phyloP scores from a whole-genome alignment of 2,329 filamentous ascomycete genomes.

The Monosporascus sp. region DNA sequence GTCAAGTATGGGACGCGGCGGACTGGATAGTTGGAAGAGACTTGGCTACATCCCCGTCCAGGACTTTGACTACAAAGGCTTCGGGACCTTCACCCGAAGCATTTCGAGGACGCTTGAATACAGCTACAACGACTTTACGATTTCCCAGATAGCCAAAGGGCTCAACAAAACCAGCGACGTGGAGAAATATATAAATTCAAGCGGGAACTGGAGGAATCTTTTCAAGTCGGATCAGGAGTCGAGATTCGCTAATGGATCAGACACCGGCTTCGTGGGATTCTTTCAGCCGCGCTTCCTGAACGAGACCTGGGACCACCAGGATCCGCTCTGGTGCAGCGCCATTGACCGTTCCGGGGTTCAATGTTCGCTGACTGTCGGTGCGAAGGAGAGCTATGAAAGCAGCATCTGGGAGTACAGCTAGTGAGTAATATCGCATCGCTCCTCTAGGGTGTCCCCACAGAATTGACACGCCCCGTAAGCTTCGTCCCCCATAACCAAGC shows the following conservation, averaged over 20 bases:
- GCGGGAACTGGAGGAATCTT: slow-evolving; percentile 64
- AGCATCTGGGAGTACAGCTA: slow-evolving; percentile 71
- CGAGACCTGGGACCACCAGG: slow-evolving; percentile 62
- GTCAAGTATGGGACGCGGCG: slow-evolving; percentile 66
- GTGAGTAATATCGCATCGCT: slow-evolving; percentile 29
- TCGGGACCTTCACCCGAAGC: slow-evolving; percentile 65
- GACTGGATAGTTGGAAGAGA: slow-evolving; percentile 65
- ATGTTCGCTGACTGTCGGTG: slow-evolving; percentile 57
- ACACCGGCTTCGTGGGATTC: slow-evolving; percentile 66
- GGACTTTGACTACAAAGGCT: slow-evolving; percentile 61
- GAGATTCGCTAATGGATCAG: slow-evolving; percentile 42
- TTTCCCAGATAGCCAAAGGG: slow-evolving; percentile 55
- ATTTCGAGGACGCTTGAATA: slow-evolving; percentile 74
- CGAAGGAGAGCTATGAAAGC: slow-evolving; percentile 67
- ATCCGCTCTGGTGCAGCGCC: slow-evolving; percentile 60
- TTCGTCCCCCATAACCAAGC: slow-evolving; percentile 52
- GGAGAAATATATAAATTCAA: slow-evolving; percentile 54
- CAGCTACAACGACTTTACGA: slow-evolving; percentile 71
- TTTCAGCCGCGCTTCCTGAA: slow-evolving; percentile 66
- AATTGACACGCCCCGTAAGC: slow-evolving; percentile 15
- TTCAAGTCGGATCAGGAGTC: slow-evolving; percentile 58
- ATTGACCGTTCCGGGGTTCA: slow-evolving; percentile 47
- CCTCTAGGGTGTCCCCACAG: background rate
- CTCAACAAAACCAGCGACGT: slow-evolving; percentile 51
- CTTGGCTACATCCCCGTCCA: slow-evolving; percentile 67